Evolutionary conservation across 257 asterid genomes (phyloP), one percentile per base, ranked within the genome.

Genomic region (Solanum chiquidenum): DNA sequence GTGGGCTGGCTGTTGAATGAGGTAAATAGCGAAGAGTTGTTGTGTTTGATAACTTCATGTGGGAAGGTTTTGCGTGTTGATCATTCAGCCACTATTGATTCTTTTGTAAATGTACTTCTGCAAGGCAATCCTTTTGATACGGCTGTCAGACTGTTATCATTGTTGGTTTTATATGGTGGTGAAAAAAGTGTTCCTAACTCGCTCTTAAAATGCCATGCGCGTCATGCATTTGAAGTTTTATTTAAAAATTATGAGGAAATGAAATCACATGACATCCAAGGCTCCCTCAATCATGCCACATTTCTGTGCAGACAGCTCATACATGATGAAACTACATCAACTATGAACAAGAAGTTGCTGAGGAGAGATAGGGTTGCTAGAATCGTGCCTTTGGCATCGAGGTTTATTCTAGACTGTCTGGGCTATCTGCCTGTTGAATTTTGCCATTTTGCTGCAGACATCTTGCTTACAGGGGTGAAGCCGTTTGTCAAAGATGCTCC

Each of bases 1-100:
- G 90, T 95, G 91, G 94, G 88, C 89, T 97, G 98, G 98, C 90
- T 95, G 92, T 90, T 95, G 87, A 95, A 93, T 87, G 98, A 94
- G 89, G 96, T 89, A 85, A 95, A 93, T 75, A 42, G 87, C 66
- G 90, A 92, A 88, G 98, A 95, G 77, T 90, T 95, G 89, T 87
- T 95, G 83, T 95, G 97, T 90, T 90, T 97, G 92, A 94, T 94
- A 37, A 95, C 96, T 64, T 93, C 89, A 86, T 95, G 93, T 87
- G 98, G 98, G 23, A 95, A 91, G 90, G 92, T 97, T 49, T 91
- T 97, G 79, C 97, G 98, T 85, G 84, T 97, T 86, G 97, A 97
- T 92, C 97, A 93, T 87, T 91, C 92, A 85, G 98, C 98, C 72
- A 93, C 96, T 5, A 38, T 89, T 55, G 98, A 95, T 86, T 93